Base-by-base conservation (phyloP, 2,329 filamentous ascomycete species). In the Helicocarpus griseus region DNA sequence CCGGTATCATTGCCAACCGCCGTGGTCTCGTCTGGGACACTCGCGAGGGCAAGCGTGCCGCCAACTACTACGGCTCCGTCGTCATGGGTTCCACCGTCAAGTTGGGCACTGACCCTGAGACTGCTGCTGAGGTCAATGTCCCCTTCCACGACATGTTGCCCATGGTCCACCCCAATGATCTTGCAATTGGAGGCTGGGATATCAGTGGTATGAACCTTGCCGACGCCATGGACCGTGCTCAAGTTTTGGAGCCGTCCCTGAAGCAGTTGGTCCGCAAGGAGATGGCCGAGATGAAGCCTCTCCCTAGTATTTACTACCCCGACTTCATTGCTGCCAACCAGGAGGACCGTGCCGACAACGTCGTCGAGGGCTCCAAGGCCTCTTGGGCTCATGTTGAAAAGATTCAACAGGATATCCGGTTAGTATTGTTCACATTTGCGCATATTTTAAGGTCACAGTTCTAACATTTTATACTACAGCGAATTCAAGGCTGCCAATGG, bases 271-370 rank as follows among this genome's bases (percentile, higher is more conserved):
- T 98, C 62, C 85, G 83, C 73, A 95, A 97, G 79, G 88, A 97
- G 75, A 91, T 97, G 89, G 76, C 83, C 55, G 76, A 77, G 61
- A 87, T 97, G 83, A 83, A 85, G 61, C 93, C 93, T 28, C 81
- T 97, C 57, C 91, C 89, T 22, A 91, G 87, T 71, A 86, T 97
- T 73, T 98, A 98, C 81, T 98, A 98, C 71, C 93, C 93, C 1
- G 93, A 97, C 73, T 98, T 98, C 77, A 98, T 98, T 66, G 93
- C 93, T 59, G 87, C 93, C 68, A 98, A 98, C 77, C 93, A 98
- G 75, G 90, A 93, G 71, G 89, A 90, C 65, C 87, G 93, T 64
- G 93, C 91, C 58, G 89, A 98, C 74, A 97, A 98, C 64, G 65
- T 95, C 57, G 71, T 97, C 46, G 75, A 86, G 56, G 93, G 93